phyloP scores from a whole-genome alignment of 805 yeast genomes.

The Saccharomyces jurei region DNA sequence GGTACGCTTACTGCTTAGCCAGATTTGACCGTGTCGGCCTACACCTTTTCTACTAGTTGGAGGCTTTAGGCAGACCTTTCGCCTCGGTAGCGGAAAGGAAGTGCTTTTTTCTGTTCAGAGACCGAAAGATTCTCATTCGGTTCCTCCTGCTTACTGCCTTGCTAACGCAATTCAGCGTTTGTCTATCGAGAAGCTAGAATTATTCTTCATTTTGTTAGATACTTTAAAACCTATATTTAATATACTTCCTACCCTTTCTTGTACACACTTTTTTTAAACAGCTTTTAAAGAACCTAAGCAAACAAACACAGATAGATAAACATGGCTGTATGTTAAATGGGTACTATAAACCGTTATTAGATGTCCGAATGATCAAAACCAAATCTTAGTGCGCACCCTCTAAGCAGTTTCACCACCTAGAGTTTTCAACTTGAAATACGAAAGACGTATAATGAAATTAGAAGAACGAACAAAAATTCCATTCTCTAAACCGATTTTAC shows the following conservation, averaged over 20 bases:
- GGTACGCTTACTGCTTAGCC: neutral
- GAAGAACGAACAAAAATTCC: too few relatives aligned
- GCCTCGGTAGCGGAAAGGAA: neutral
- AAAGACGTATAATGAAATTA: too few relatives aligned
- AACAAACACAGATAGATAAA: neutral
- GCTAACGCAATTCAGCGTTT: neutral
- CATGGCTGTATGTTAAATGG: neutral
- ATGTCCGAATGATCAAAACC: neutral
- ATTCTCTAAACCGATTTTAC: too few relatives aligned
- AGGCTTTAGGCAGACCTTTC: neutral
- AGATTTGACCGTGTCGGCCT: neutral
- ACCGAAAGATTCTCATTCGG: neutral
- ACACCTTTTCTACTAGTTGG: neutral
- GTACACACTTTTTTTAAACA: neutral
- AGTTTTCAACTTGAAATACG: neutral
- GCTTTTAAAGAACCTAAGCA: neutral
- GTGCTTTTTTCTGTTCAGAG: neutral
- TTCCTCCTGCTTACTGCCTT: neutral
- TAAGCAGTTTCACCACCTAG: neutral
- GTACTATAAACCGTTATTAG: neutral
- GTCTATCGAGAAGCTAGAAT: neutral
- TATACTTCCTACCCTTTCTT: neutral
- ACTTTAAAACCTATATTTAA: neutral
- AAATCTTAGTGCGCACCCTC: neutral
- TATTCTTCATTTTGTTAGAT: neutral